Conservation (phyloP, 179 eudicot genomes). For the Pouteria campechiana region DNA sequence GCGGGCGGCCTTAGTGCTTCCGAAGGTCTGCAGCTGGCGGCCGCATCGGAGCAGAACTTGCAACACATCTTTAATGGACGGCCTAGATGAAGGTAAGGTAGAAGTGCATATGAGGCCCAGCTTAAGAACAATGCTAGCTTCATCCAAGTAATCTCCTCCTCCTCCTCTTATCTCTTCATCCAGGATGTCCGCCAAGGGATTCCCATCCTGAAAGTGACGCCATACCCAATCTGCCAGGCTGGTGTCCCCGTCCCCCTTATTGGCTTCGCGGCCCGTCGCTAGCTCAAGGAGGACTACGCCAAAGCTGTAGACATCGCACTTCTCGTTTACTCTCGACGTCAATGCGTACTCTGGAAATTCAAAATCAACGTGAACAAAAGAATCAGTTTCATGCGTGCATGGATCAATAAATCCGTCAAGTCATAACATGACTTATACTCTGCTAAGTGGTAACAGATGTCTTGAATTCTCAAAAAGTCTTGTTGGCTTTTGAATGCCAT, state of each 20-base stretch:
- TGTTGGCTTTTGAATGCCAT: too few relatives aligned
- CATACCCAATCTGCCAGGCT: constrained; percentile 32
- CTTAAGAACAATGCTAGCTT: constrained; percentile 14
- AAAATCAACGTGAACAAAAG: neutral
- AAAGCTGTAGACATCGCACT: constrained; percentile 64
- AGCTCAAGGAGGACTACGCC: constrained; percentile 69
- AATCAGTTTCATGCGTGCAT: neutral
- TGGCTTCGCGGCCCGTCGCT: constrained; percentile 51
- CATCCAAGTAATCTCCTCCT: constrained; percentile 7
- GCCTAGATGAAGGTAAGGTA: constrained; percentile 18
- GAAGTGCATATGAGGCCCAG: constrained; percentile 21
- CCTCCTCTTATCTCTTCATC: constrained; percentile 15
- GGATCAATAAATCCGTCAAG: neutral
- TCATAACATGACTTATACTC: neutral
- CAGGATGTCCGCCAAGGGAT: constrained; percentile 5
- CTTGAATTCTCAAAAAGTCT: too few relatives aligned
- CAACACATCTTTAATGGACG: constrained; percentile 20
- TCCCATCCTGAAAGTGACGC: constrained; percentile 10
- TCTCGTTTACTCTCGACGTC: constrained; percentile 41
- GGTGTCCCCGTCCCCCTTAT: constrained; percentile 23
- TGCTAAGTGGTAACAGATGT: too few relatives aligned
- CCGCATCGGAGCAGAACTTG: constrained; percentile 11
- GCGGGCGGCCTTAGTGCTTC: too few relatives aligned
- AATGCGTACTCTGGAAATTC: constrained; percentile 43
- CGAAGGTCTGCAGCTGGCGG: neutral